These are phyloP conservation scores for Acanthamoeba royreba DNA, from an alignment of 208 protist species.

Conservation along the genomic window DNA sequence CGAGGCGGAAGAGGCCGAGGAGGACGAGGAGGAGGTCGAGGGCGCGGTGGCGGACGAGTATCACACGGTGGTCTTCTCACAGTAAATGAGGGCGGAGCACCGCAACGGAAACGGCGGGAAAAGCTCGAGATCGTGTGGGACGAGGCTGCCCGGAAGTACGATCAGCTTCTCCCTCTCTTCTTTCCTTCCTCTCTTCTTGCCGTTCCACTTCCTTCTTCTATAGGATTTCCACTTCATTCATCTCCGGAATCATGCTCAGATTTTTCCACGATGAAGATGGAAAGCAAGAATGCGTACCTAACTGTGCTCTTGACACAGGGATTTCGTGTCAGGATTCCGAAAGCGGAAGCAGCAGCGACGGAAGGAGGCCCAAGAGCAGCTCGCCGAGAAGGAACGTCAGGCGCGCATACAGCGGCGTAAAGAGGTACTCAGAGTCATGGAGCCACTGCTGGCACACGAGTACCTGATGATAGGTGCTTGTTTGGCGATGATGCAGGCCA, in stretches of 20 bases:
- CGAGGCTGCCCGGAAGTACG: background rate
- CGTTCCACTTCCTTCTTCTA: background rate
- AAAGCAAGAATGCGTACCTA: background rate
- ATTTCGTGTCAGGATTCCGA: slow-evolving; percentile 7
- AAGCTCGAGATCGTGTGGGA: background rate
- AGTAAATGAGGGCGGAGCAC: background rate
- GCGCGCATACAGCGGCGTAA: background rate
- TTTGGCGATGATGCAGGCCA: background rate
- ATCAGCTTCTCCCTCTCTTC: background rate
- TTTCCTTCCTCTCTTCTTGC: no score
- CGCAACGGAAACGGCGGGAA: background rate
- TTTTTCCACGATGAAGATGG: background rate
- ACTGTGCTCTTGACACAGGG: no score
- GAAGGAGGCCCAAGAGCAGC: background rate
- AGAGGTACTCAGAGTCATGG: background rate
- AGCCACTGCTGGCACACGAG: background rate
- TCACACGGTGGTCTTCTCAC: no score
- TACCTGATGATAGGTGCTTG: background rate
- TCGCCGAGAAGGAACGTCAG: background rate
- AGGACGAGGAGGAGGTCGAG: no score
- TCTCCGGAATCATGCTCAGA: background rate
- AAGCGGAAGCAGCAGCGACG: slow-evolving; percentile 19
- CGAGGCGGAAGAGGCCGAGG: background rate
- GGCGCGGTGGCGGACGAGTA: no score
- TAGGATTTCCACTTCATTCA: background rate